A percentile compares a stretch with the other conserved stretches of the same genome.
phyloP scores from a whole-genome alignment of 805 yeast genomes.

The Candida argentea region DNA sequence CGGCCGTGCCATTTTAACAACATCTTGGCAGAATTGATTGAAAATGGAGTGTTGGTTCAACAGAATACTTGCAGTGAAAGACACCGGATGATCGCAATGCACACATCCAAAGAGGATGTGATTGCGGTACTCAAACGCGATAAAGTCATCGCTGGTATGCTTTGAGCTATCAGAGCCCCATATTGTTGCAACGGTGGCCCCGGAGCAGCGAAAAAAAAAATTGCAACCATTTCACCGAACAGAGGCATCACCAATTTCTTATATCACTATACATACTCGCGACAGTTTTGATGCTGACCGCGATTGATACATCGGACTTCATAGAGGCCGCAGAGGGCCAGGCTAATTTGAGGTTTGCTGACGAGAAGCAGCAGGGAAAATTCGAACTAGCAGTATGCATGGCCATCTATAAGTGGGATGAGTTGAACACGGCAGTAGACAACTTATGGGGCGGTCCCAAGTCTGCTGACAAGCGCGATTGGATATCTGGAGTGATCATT shows the following conservation, averaged over 20 bases:
- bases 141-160: constrained; percentile 3
- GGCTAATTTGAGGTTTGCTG: constrained; percentile 30
- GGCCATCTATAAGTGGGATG: constrained; percentile 89
- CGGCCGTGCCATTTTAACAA: constrained; percentile 52
- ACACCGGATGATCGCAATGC: constrained; percentile 50
- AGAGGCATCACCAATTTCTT: too few relatives aligned
- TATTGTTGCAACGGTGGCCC: too few relatives aligned
- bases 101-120: constrained; percentile 64
- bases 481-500: constrained; percentile 78
- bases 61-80: constrained; percentile 66
- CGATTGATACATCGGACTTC: constrained; percentile 38
- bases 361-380: constrained; percentile 66
- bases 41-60: constrained; percentile 64
- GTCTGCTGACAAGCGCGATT: constrained; percentile 84
- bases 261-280: too few relatives aligned
- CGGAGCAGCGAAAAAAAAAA: constrained; percentile 1
- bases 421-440: constrained; percentile 77
- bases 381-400: constrained; percentile 91
- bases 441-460: constrained; percentile 95
- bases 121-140: constrained; percentile 38
- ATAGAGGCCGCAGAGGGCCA: constrained; percentile 42
- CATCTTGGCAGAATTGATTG: constrained; percentile 60
- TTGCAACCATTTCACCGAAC: constrained; percentile 1
- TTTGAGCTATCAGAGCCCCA: too few relatives aligned
- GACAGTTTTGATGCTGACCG: constrained; percentile 13